Percentiles rank a stretch among this genome's conserved stretches.
phyloP scores from a whole-genome alignment of 768 basidiomycete species.

The Amanita exitialis region DNA sequence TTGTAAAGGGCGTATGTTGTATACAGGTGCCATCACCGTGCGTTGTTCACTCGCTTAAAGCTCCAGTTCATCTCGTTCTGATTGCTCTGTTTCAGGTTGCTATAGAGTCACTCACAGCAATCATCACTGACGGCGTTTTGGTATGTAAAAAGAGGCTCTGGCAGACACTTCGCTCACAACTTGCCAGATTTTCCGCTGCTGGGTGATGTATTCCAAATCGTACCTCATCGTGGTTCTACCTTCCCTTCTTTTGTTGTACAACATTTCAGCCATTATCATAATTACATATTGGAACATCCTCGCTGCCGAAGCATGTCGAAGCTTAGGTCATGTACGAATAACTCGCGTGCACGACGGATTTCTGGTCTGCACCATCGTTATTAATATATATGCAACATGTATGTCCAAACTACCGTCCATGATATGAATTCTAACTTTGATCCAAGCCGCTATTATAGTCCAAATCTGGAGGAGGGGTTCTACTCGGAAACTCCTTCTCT shows the following conservation, averaged over 20 bases:
- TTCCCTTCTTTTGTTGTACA: not conserved
- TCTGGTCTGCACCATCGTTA: not conserved
- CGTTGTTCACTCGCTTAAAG: not conserved
- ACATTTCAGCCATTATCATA: not conserved
- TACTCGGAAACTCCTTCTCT: not conserved
- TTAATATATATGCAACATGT: conserved; percentile 5
- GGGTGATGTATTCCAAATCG: not conserved
- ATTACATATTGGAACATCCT: not conserved
- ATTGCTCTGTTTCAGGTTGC: not conserved
- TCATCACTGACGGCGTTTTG: not conserved
- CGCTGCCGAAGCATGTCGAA: not conserved
- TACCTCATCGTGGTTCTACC: not conserved
- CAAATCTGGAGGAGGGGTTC: not conserved
- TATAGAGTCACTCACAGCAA: not conserved
- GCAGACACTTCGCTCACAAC: not conserved
- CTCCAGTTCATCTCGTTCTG: not conserved
- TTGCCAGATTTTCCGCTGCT: conserved; percentile 1
- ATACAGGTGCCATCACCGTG: not conserved
- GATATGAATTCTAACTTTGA: not conserved
- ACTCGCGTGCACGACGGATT: not conserved
- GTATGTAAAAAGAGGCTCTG: not conserved
- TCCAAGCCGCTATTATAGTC: not conserved
- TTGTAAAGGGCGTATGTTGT: not conserved
- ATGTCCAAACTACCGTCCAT: not conserved
- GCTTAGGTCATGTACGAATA: not conserved